A percentile compares a stretch with the other conserved stretches of the same genome.
phyloP scores from a whole-genome alignment of 2,329 filamentous ascomycete genomes.

The Diaporthe australafricana region DNA sequence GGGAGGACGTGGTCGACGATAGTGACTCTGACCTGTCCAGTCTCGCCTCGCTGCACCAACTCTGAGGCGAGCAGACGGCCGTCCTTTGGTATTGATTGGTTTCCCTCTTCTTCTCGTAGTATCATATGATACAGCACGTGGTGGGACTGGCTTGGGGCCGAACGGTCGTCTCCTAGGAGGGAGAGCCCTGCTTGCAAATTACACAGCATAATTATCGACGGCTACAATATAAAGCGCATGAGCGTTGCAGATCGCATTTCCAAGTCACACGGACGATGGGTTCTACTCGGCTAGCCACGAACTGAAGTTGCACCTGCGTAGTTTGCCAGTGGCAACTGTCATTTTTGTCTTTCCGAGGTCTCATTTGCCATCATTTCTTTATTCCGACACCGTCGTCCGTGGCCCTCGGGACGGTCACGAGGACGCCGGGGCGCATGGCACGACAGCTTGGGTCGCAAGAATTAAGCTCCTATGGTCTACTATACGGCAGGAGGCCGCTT shows the following conservation, averaged over 20 bases:
- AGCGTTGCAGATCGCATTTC: not conserved
- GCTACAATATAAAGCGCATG: not conserved
- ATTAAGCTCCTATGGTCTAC: not conserved
- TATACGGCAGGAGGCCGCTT: not conserved
- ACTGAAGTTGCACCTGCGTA: not conserved
- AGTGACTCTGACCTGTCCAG: constrained; percentile 30
- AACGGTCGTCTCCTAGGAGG: not conserved
- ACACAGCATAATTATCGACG: not conserved
- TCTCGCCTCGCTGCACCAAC: constrained; percentile 14
- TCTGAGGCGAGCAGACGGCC: not conserved
- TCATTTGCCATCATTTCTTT: constrained; percentile 9
- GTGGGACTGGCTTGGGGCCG: not conserved
- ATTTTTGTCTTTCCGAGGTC: not conserved
- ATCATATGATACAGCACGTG: not conserved
- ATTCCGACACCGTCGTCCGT: not conserved
- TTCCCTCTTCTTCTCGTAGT: not conserved
- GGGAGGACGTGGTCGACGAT: not conserved
- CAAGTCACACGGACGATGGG: not conserved
- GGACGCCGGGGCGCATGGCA: not conserved
- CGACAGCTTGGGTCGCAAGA: not conserved
- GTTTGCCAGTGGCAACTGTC: constrained; percentile 4
- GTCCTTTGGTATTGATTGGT: not conserved
- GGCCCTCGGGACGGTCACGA: not conserved
- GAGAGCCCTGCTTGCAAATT: not conserved
- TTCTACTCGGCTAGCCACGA: not conserved